Conservation (phyloP, 768 basidiomycete species). For the Dictyophora rubrovolvata region DNA sequence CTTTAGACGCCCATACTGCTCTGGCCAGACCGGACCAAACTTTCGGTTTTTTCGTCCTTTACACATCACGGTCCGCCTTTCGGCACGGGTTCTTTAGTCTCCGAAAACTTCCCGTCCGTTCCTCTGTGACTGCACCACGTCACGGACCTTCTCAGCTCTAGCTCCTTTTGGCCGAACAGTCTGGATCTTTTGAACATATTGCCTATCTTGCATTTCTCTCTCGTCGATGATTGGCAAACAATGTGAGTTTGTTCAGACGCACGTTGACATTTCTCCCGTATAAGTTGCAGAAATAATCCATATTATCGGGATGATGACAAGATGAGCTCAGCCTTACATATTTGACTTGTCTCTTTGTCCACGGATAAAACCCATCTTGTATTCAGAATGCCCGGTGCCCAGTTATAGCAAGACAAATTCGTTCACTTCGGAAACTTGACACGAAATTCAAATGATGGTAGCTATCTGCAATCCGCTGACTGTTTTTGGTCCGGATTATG, state of each 20-base stretch:
- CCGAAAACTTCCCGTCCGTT: background rate
- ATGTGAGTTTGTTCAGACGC: too few species aligned
- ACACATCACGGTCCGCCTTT: background rate
- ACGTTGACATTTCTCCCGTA: too few species aligned
- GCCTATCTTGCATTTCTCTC: background rate
- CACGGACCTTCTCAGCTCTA: background rate
- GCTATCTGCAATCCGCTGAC: background rate
- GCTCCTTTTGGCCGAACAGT: background rate
- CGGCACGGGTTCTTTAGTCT: background rate
- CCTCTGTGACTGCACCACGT: background rate
- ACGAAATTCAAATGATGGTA: background rate
- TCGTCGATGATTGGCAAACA: too few species aligned
- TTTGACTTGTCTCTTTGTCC: too few species aligned
- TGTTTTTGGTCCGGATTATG: background rate
- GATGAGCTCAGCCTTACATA: too few species aligned
- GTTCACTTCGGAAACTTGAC: background rate
- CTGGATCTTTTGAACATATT: background rate
- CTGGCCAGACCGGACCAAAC: background rate
- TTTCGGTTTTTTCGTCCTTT: background rate
- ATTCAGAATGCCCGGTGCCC: too few species aligned
- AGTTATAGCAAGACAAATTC: background rate
- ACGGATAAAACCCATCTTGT: too few species aligned
- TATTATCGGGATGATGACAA: too few species aligned
- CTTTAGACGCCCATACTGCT: background rate
- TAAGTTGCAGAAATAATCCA: too few species aligned